Conservation (phyloP, 768 basidiomycete genomes). For the Termitomyces sp. region DNA sequence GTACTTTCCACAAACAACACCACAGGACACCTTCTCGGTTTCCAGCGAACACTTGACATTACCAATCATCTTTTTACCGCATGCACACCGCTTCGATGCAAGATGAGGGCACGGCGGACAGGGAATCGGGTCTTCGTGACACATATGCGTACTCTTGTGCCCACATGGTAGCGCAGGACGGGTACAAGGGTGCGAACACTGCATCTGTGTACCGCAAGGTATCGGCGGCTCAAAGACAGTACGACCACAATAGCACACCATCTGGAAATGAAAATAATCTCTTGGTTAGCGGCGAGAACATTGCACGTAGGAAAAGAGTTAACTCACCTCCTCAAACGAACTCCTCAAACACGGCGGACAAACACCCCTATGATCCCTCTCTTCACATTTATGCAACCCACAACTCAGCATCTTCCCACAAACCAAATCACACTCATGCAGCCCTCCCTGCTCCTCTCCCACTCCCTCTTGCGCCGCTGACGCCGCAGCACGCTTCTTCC, state of each 20-base stretch:
- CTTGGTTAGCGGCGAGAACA: slow-evolving; percentile 1
- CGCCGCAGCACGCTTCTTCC: slow-evolving; percentile 51
- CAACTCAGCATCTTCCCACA: slow-evolving; percentile 75
- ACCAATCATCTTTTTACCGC: slow-evolving; percentile 78
- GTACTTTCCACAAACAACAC: slow-evolving; percentile 74
- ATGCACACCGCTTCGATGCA: slow-evolving; percentile 78
- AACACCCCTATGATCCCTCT: slow-evolving; percentile 75
- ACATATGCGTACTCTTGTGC: slow-evolving; percentile 76
- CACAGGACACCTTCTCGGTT: slow-evolving; percentile 79
- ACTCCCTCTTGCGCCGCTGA: slow-evolving; percentile 30
- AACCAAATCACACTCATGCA: slow-evolving; percentile 83
- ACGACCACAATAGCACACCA: slow-evolving; percentile 81
- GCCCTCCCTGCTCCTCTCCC: slow-evolving; percentile 59
- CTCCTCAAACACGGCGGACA: slow-evolving; percentile 86
- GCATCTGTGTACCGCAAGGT: slow-evolving; percentile 78
- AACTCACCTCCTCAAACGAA: slow-evolving; percentile 84
- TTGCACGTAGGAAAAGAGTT: not conserved
- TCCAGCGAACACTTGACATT: slow-evolving; percentile 85
- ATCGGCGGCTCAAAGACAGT: slow-evolving; percentile 89
- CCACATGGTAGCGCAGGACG: slow-evolving; percentile 73
- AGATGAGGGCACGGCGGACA: slow-evolving; percentile 92
- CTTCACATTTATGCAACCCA: slow-evolving; percentile 78
- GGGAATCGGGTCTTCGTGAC: slow-evolving; percentile 65
- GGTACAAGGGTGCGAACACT: slow-evolving; percentile 79
- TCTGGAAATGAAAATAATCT: slow-evolving; percentile 31